Evolutionary conservation across 2,329 filamentous ascomycete species (phyloP).

Genomic region (Ceratocystiopsis minuta): DNA sequence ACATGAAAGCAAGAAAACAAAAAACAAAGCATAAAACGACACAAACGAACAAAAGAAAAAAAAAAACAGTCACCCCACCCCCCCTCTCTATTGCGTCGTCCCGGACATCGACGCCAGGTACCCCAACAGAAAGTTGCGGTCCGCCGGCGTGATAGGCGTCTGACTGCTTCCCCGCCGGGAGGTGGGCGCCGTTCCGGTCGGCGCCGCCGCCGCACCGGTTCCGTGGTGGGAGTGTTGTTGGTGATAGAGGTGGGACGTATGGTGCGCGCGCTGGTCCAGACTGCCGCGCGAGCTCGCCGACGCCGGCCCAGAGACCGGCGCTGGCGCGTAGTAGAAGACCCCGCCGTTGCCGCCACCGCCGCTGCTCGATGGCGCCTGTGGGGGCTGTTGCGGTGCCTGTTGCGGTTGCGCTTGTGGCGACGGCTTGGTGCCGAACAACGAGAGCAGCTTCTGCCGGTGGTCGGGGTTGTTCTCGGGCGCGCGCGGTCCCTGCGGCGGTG

Average conservation of each 20-base stretch:
- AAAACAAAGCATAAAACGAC: background rate
- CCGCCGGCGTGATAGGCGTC: conserved; percentile 45
- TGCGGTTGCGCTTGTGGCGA: conserved; percentile 8
- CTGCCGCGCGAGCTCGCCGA: conserved; percentile 5
- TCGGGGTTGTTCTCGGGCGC: conserved; percentile 19
- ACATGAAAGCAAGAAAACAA: background rate
- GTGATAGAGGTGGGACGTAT: background rate
- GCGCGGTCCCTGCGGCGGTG: background rate
- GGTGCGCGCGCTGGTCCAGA: background rate
- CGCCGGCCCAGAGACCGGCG: too few species aligned
- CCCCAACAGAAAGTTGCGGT: conserved; percentile 58
- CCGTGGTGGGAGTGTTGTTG: too few species aligned
- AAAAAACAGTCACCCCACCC: background rate
- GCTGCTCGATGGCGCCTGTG: conserved; percentile 1
- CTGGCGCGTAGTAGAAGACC: too few species aligned
- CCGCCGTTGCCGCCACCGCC: too few species aligned
- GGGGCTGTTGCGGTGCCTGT: conserved; percentile 4
- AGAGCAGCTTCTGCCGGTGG: conserved; percentile 32
- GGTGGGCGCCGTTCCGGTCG: too few species aligned
- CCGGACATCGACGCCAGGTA: conserved; percentile 45
- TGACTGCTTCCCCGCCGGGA: conserved; percentile 23
- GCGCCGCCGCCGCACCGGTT: too few species aligned
- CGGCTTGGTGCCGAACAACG: conserved; percentile 40
- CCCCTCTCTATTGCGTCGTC: background rate
- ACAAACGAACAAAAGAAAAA: background rate